Evolutionary conservation across 2,329 filamentous ascomycete genomes (phyloP), one percentile per base, ranked within the genome.

Genomic region (Sordariomycetes sp.): DNA sequence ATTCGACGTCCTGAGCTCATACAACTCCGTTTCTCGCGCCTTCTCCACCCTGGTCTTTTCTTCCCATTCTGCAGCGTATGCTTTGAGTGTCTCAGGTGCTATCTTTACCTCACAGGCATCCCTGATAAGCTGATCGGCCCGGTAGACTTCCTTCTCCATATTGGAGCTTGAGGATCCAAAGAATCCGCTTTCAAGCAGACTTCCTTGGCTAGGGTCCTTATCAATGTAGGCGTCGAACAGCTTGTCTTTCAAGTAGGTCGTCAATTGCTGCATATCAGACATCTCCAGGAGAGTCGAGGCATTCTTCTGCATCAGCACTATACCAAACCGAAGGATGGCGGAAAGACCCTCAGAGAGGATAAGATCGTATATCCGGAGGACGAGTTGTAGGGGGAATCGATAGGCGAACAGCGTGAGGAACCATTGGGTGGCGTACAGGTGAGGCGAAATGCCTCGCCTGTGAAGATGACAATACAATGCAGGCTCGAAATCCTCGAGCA

Each of bases 351-450:
- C 90, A 30, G 86, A 92, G 14, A 98, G 69, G 33, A 98, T 92
- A 36, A 98, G 65, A 53, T 98, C 92, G 58, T 96, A 98, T 33
- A 98, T 93, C 21, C 92, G 84, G 38, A 98, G 79, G 6, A 98
- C 92, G 8, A 98, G 76, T 53, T 98, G 92, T 7, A 98, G 70
- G 8, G 92, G 92, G 57, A 98, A 98, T 27, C 93, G 84, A 57
- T 98, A 98, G 21, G 90, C 87, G 53, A 98, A 98, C n/a, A 98
- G 70, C 0, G 92, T 98, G 32, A 98, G 72, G 60, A 98, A 98
- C 92, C 92, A 98, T 57, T 98, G 92, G 0, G 92, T 98, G 29
- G 92, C 92, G 54, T 98, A 98, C 8, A 98, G 70, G 51, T 94
- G 86, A 1, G 92, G 83, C 8, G 83, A 83, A 35, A 98, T 92